These are phyloP conservation scores for Candida arabinofermentans DNA, from an alignment of 805 yeast species.

Conservation along the genomic window DNA sequence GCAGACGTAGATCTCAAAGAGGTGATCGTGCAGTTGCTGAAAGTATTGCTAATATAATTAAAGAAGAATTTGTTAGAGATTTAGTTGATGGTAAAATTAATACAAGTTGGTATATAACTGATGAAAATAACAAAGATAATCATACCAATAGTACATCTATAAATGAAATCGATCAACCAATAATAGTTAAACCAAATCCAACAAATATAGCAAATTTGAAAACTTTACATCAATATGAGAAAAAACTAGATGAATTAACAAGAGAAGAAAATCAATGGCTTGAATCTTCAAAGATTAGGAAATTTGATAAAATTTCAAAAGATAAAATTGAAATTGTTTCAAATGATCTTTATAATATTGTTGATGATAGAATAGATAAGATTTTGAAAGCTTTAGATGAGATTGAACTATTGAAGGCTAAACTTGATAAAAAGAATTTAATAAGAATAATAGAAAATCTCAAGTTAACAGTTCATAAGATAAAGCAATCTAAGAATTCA, in stretches of 20 bases:
- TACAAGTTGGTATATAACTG: conserved; percentile 64
- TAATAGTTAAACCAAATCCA: conserved; percentile 51
- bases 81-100: conserved; percentile 54
- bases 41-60: conserved; percentile 58
- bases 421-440: conserved; percentile 8
- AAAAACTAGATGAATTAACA: conserved; percentile 40
- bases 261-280: conserved; percentile 47
- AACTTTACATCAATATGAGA: conserved; percentile 43
- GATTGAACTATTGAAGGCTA: conserved; percentile 9
- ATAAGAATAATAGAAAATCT: conserved; percentile 34
- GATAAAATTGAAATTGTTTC: conserved; percentile 7
- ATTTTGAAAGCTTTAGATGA: conserved; percentile 12
- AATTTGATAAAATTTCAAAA: conserved; percentile 13
- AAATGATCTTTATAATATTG: conserved; percentile 1
- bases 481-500: conserved; percentile 22
- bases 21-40: conserved; percentile 27
- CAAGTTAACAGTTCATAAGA: conserved; percentile 27
- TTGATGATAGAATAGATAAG: conserved; percentile 12
- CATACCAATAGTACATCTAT: conserved; percentile 10
- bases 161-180: conserved; percentile 26
- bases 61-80: conserved; percentile 58
- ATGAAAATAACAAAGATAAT: conserved; percentile 22
- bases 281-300: conserved; percentile 3
- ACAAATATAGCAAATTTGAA: conserved; percentile 49
- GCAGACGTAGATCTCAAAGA: background rate